phyloP scores from a whole-genome alignment of 495 filamentous ascomycete species.

The Talaromyces adpressus region DNA sequence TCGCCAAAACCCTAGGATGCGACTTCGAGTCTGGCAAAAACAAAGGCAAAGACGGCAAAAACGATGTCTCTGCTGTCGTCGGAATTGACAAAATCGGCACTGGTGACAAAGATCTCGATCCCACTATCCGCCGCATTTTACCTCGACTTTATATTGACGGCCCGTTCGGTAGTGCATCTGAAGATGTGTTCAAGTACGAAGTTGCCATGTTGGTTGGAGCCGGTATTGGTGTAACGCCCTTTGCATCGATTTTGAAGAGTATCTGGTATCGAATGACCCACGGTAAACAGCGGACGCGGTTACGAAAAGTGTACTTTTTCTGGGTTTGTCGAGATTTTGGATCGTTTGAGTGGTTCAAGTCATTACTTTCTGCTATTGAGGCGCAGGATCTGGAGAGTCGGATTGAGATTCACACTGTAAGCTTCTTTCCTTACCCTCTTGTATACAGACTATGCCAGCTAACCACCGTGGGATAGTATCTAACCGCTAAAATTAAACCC shows the following conservation, averaged over 20 bases:
- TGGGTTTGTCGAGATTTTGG: constrained; percentile 78
- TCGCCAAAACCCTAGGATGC: constrained; percentile 62
- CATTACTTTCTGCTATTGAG: constrained; percentile 71
- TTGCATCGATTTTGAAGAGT: constrained; percentile 79
- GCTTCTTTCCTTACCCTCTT: constrained; percentile 7
- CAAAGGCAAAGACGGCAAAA: constrained; percentile 18
- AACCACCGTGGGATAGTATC: constrained; percentile 35
- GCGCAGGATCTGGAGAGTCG: constrained; percentile 73
- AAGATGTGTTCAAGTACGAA: constrained; percentile 76
- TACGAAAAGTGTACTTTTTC: constrained; percentile 80
- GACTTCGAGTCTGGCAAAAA: constrained; percentile 43
- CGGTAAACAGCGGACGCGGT: constrained; percentile 62
- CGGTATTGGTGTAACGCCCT: constrained; percentile 85
- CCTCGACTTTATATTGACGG: constrained; percentile 74
- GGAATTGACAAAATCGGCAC: constrained; percentile 51
- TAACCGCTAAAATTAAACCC: constrained; percentile 70
- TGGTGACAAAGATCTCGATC: constrained; percentile 48
- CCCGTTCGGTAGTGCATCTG: constrained; percentile 70
- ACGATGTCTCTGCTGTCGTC: constrained; percentile 39
- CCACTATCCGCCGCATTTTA: constrained; percentile 59
- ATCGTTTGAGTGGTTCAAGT: constrained; percentile 77
- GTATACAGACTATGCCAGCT: constrained; percentile 1
- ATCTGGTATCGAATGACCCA: constrained; percentile 87
- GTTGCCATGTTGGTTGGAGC: constrained; percentile 87
- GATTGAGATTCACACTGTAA: constrained; percentile 62